Percentiles rank a stretch among this genome's conserved stretches.
phyloP scores from a whole-genome alignment of 345 rosid genomes.

The Acer yangbiense region DNA sequence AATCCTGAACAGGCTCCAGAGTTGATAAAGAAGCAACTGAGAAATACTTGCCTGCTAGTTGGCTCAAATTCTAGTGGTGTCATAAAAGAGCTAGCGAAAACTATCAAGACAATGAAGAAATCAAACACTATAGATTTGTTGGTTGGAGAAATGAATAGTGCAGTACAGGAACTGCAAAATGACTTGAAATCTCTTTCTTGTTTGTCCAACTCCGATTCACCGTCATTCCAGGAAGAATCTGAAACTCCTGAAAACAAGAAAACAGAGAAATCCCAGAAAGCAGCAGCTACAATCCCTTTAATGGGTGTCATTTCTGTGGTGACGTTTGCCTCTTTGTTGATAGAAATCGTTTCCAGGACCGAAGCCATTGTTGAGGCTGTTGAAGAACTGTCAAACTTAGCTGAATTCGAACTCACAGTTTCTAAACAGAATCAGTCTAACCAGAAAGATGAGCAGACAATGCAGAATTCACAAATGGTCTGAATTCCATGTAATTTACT shows the following conservation, averaged over 20 bases:
- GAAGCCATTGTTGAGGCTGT: slow-evolving; percentile 34
- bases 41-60: slow-evolving; percentile 32
- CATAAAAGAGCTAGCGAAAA: slow-evolving; percentile 35
- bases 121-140: slow-evolving; percentile 30
- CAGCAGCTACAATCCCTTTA: slow-evolving; percentile 18
- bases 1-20: slow-evolving; percentile 36
- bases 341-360: slow-evolving; percentile 38
- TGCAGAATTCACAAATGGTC: slow-evolving; percentile 4
- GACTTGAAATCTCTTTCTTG: slow-evolving; percentile 30
- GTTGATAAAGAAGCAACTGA: slow-evolving; percentile 37
- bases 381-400: slow-evolving; percentile 34
- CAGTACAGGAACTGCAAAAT: slow-evolving; percentile 39
- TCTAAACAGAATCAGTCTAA: slow-evolving; percentile 26
- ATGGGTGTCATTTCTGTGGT: slow-evolving; percentile 37
- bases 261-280: slow-evolving; percentile 1
- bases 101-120: slow-evolving; percentile 36
- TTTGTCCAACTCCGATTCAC: slow-evolving; percentile 7
- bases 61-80: slow-evolving; percentile 39
- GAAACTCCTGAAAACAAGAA: slow-evolving; percentile 9
- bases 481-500: background rate
- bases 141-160: slow-evolving; percentile 37
- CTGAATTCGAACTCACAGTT: slow-evolving; percentile 26
- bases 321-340: slow-evolving; percentile 39
- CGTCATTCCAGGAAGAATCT: background rate
- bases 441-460: slow-evolving; percentile 2